phyloP scores from a whole-genome alignment of 2,329 filamentous ascomycete species.

The Lasiodiplodia sp. region DNA sequence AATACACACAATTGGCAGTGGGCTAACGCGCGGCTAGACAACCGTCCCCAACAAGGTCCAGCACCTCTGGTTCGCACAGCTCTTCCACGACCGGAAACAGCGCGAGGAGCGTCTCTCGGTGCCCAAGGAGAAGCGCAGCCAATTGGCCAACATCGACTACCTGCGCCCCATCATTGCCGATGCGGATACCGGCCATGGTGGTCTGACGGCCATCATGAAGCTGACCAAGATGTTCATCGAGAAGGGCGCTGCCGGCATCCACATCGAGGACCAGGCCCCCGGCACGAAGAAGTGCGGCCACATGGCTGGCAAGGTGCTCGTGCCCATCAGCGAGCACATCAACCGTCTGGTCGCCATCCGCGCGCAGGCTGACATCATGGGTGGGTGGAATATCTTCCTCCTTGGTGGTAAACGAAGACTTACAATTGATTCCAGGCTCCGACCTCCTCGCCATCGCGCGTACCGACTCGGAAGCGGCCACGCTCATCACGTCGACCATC shows the following conservation, averaged over 20 bases:
- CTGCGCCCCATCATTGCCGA: conserved; percentile 95
- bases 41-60: conserved; percentile 98
- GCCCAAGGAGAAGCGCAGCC: conserved; percentile 74
- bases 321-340: conserved; percentile 97
- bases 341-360: conserved; percentile 96
- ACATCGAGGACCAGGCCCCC: conserved; percentile 98
- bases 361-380: conserved; percentile 99
- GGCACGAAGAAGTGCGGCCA: conserved; percentile 99
- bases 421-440: conserved; percentile 55
- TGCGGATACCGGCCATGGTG: conserved; percentile 95
- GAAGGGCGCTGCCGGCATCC: conserved; percentile 94
- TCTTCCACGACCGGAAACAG: conserved; percentile 99
- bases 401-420: background rate
- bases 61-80: conserved; percentile 96
- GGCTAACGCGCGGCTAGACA: conserved; percentile 63
- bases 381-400: conserved; percentile 49
- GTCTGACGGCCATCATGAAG: conserved; percentile 99
- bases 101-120: conserved; percentile 88
- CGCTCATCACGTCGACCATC: conserved; percentile 94
- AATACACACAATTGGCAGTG: background rate
- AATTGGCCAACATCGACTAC: conserved; percentile 85
- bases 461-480: conserved; percentile 97
- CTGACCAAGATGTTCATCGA: conserved; percentile 97
- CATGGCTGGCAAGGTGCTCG: conserved; percentile 98
- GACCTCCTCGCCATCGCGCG: conserved; percentile 91